phyloP scores from a whole-genome alignment of 2,329 filamentous ascomycete genomes.

The Zelopaecilomyces penicillatus region DNA sequence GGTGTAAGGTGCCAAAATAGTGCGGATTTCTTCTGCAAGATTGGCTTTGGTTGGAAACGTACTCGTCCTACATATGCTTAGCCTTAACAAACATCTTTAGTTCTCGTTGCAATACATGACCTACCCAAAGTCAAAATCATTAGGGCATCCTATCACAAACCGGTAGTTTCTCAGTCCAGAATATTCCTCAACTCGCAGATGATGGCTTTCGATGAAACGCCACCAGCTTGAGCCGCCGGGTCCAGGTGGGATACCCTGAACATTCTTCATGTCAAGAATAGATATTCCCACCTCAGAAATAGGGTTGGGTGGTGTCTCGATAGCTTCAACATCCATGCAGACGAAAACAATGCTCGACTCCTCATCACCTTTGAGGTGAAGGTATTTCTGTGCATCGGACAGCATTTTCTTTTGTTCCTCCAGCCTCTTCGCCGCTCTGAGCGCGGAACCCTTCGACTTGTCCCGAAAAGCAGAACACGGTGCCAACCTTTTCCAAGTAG shows the following conservation, averaged over 20 bases:
- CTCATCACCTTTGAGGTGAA: slow-evolving; percentile 45
- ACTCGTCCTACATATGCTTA: slow-evolving; percentile 27
- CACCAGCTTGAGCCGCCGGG: slow-evolving; percentile 58
- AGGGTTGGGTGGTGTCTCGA: slow-evolving; percentile 55
- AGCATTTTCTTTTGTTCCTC: slow-evolving; percentile 44
- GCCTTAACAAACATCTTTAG: slow-evolving; percentile 4
- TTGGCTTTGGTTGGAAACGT: slow-evolving; percentile 29
- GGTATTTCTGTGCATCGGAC: slow-evolving; percentile 58
- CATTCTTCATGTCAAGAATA: slow-evolving; percentile 60
- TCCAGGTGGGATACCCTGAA: slow-evolving; percentile 51
- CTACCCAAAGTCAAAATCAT: slow-evolving; percentile 67
- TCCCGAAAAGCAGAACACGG: slow-evolving; percentile 13
- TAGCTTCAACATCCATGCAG: slow-evolving; percentile 74
- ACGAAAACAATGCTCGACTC: slow-evolving; percentile 50
- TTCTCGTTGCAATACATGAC: slow-evolving; percentile 12
- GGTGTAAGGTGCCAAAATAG: slow-evolving; percentile 26
- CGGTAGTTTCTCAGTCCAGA: slow-evolving; percentile 54
- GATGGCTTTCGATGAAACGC: slow-evolving; percentile 55
- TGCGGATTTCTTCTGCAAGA: slow-evolving; percentile 25
- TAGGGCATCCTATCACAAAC: slow-evolving; percentile 66
- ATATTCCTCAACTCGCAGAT: slow-evolving; percentile 70
- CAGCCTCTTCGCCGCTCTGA: slow-evolving; percentile 41
- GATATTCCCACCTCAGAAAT: slow-evolving; percentile 85
- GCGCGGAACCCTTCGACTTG: slow-evolving; percentile 35
- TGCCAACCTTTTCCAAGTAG: slow-evolving; percentile 13